phyloP scores from a whole-genome alignment of 2,329 filamentous ascomycete species.

The Delphinella strobiligena region DNA sequence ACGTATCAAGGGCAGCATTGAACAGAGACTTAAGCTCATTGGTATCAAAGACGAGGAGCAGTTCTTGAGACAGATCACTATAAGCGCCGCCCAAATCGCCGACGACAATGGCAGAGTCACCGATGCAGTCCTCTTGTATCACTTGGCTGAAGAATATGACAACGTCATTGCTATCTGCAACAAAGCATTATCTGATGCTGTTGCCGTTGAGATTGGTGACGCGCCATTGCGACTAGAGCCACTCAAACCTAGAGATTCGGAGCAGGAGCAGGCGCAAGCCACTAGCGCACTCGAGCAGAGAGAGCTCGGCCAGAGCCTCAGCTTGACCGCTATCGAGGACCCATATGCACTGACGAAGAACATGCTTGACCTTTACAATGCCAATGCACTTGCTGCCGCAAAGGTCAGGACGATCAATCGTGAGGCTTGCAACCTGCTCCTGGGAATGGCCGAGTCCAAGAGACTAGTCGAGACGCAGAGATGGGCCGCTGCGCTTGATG shows the following conservation, averaged over 20 bases:
- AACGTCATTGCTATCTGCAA: slow-evolving; percentile 86
- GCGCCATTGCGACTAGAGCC: slow-evolving; percentile 68
- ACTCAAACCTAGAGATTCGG: slow-evolving; percentile 54
- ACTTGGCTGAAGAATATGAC: slow-evolving; percentile 90
- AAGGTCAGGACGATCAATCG: slow-evolving; percentile 47
- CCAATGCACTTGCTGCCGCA: slow-evolving; percentile 47
- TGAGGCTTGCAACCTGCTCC: slow-evolving; percentile 46
- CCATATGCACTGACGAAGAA: slow-evolving; percentile 50
- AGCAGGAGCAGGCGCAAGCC: slow-evolving; percentile 16
- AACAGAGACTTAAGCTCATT: slow-evolving; percentile 72
- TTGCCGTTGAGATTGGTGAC: slow-evolving; percentile 75
- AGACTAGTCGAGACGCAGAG: slow-evolving; percentile 43
- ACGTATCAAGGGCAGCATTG: slow-evolving; percentile 75
- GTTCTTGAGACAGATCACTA: slow-evolving; percentile 82
- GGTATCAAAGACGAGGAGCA: slow-evolving; percentile 67
- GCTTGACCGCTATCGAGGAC: slow-evolving; percentile 56
- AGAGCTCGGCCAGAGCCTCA: slow-evolving; percentile 44
- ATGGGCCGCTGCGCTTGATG: slow-evolving; percentile 52
- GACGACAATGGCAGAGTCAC: slow-evolving; percentile 90
- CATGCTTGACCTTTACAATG: slow-evolving; percentile 51
- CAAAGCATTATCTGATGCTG: slow-evolving; percentile 76
- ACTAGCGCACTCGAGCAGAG: slow-evolving; percentile 18
- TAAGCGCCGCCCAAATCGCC: slow-evolving; percentile 82
- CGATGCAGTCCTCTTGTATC: slow-evolving; percentile 87
- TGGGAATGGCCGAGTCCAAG: slow-evolving; percentile 51